A percentile compares a stretch with the other conserved stretches of the same genome.
Evolutionary conservation across 768 basidiomycete genomes (phyloP).

Genomic region (Mycena galopus): DNA sequence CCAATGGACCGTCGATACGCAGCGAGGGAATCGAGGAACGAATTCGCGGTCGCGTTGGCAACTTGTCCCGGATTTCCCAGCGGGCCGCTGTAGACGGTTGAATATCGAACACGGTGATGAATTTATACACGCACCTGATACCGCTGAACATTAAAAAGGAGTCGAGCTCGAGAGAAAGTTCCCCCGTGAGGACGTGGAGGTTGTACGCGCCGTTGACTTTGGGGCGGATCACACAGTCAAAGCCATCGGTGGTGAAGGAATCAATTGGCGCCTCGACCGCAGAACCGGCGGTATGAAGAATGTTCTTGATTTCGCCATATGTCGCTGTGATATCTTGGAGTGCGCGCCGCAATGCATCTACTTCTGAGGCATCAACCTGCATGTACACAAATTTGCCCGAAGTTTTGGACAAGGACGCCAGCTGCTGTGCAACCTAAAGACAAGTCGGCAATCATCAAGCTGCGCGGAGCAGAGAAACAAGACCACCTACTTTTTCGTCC

Average conservation of each 20-base stretch:
- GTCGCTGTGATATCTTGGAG: constrained; percentile 38
- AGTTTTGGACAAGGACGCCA: too few relatives aligned
- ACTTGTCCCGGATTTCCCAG: constrained; percentile 46
- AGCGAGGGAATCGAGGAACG: too few relatives aligned
- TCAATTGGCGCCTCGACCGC: constrained; percentile 44
- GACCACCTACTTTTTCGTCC: constrained; percentile 39
- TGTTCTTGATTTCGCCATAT: constrained; percentile 43
- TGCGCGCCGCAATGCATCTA: constrained; percentile 34
- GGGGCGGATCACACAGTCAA: constrained; percentile 44
- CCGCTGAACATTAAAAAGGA: too few relatives aligned
- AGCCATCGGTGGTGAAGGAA: constrained; percentile 36
- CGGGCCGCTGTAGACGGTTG: constrained; percentile 39
- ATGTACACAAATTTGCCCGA: constrained; percentile 40
- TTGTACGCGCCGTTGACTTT: constrained; percentile 50
- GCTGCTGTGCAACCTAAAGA: constrained; percentile 39
- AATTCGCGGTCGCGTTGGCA: too few relatives aligned
- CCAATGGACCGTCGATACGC: too few relatives aligned
- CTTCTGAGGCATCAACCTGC: constrained; percentile 45
- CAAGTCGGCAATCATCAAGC: not conserved
- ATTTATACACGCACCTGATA: constrained; percentile 41
- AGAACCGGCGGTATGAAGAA: constrained; percentile 47
- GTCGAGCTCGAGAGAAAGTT: constrained; percentile 44
- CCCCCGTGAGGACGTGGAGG: constrained; percentile 44
- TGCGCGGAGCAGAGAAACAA: not conserved
- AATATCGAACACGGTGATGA: not conserved